Conservation (phyloP, 2,329 filamentous ascomycete species). For the Orbilia javanica region DNA sequence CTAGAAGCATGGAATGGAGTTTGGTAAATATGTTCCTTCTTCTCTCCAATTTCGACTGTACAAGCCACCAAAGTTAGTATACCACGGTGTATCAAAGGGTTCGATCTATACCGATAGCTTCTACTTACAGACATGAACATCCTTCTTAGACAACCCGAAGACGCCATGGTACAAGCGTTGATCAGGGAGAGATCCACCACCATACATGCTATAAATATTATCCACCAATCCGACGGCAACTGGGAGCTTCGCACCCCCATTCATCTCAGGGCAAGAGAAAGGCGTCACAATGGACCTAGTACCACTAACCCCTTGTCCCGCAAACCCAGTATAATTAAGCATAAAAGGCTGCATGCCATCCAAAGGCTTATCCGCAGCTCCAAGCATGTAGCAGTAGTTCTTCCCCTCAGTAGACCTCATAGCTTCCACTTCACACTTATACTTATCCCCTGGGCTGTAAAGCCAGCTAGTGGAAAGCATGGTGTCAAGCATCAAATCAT, state of each 20-base stretch:
- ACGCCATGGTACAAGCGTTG: slow-evolving; percentile 30
- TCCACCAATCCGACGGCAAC: slow-evolving; percentile 34
- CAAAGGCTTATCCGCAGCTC: background rate
- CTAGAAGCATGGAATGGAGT: slow-evolving; percentile 27
- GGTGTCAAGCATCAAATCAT: slow-evolving; percentile 39
- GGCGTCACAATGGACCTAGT: slow-evolving; percentile 10
- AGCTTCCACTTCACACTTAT: slow-evolving; percentile 29
- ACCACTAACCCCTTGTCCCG: slow-evolving; percentile 21
- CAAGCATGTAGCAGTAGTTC: slow-evolving; percentile 3
- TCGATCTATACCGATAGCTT: background rate
- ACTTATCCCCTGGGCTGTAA: slow-evolving; percentile 36
- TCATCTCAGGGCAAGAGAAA: background rate
- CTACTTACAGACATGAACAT: slow-evolving; percentile 29
- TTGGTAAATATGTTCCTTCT: slow-evolving; percentile 7
- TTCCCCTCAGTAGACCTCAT: background rate
- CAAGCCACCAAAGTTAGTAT: background rate
- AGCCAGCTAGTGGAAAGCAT: slow-evolving; percentile 48
- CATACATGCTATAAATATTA: slow-evolving; percentile 22
- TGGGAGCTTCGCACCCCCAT: slow-evolving; percentile 15
- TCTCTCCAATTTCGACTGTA: background rate
- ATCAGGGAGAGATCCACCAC: slow-evolving; percentile 3
- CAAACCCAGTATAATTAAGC: slow-evolving; percentile 28
- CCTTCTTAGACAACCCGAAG: slow-evolving; percentile 32
- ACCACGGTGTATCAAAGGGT: background rate
- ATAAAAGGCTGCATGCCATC: slow-evolving; percentile 22